phyloP scores from a whole-genome alignment of 2,329 filamentous ascomycete genomes.

The Talaromyces atroroseus region DNA sequence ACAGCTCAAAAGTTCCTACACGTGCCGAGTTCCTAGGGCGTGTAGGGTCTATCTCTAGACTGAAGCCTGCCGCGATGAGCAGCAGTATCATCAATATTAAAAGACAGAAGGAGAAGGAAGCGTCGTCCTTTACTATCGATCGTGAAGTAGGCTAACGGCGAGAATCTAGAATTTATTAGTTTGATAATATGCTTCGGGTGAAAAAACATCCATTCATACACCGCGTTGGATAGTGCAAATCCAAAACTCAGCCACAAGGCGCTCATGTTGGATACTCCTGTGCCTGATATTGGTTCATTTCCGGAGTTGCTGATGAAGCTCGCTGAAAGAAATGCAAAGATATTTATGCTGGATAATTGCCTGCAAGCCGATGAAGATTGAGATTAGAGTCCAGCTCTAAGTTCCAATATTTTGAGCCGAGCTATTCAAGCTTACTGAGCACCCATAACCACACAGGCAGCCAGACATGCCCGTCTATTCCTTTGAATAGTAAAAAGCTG shows the following conservation, averaged over 20 bases:
- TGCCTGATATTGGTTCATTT: neutral
- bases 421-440: slow-evolving; percentile 6
- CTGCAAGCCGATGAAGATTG: neutral
- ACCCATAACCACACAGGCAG: slow-evolving; percentile 15
- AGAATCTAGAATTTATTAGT: slow-evolving; percentile 10
- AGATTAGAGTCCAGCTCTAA: neutral
- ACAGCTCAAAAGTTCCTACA: slow-evolving; percentile 5
- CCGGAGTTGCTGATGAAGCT: slow-evolving; percentile 4
- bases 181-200: neutral
- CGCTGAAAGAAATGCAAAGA: slow-evolving; percentile 18
- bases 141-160: slow-evolving; percentile 16
- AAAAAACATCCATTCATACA: slow-evolving; percentile 9
- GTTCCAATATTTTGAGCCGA: neutral
- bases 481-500: slow-evolving; percentile 16
- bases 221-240: slow-evolving; percentile 15
- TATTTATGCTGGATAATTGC: slow-evolving; percentile 17
- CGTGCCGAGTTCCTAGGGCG: slow-evolving; percentile 2
- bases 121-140: slow-evolving; percentile 17
- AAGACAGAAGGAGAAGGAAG: slow-evolving; percentile 16
- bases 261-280: slow-evolving; percentile 5
- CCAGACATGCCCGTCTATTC: slow-evolving; percentile 15
- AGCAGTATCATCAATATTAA: slow-evolving; percentile 17
- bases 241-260: slow-evolving; percentile 17
- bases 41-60: slow-evolving; percentile 9
- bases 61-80: slow-evolving; percentile 16